phyloP scores from a whole-genome alignment of 2,329 filamentous ascomycete species.

The Trichoderma koningiopsis region DNA sequence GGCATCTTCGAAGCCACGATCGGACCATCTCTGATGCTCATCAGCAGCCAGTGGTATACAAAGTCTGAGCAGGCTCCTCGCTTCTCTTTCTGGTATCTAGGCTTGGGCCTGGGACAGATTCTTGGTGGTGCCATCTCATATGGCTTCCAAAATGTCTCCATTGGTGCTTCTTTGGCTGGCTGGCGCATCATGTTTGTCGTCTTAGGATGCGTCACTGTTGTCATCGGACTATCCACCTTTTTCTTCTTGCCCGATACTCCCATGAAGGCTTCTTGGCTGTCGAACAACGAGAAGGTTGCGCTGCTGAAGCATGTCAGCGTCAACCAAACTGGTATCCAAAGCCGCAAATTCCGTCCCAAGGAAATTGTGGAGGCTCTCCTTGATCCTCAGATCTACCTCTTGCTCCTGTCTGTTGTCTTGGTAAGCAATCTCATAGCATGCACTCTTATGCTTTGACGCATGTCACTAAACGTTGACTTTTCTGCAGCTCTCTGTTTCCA shows the following conservation, averaged over 20 bases:
- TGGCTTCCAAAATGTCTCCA: constrained; percentile 56
- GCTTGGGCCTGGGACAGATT: constrained; percentile 63
- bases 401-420: constrained; percentile 52
- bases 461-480: neutral
- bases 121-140: constrained; percentile 65
- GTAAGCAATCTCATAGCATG: constrained; percentile 35
- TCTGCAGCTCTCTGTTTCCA: constrained; percentile 50
- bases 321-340: constrained; percentile 61
- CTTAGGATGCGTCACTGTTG: constrained; percentile 55
- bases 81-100: constrained; percentile 63
- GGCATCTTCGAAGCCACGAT: constrained; percentile 64
- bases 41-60: constrained; percentile 64
- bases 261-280: constrained; percentile 50
- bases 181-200: constrained; percentile 73
- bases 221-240: constrained; percentile 38
- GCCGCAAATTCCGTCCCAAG: constrained; percentile 53
- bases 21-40: constrained; percentile 61
- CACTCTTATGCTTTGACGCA: neutral
- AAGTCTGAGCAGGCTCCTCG: constrained; percentile 62
- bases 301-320: constrained; percentile 56
- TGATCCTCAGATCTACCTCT: constrained; percentile 55
- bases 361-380: constrained; percentile 55
- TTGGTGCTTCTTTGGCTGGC: constrained; percentile 58
- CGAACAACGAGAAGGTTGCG: constrained; percentile 51
- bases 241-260: constrained; percentile 46